Percentiles rank a stretch among this genome's conserved stretches.
These are phyloP conservation scores for Plasmodium sp. DNA, from an alignment of 169 alveolate species.

Conservation along the genomic window DNA sequence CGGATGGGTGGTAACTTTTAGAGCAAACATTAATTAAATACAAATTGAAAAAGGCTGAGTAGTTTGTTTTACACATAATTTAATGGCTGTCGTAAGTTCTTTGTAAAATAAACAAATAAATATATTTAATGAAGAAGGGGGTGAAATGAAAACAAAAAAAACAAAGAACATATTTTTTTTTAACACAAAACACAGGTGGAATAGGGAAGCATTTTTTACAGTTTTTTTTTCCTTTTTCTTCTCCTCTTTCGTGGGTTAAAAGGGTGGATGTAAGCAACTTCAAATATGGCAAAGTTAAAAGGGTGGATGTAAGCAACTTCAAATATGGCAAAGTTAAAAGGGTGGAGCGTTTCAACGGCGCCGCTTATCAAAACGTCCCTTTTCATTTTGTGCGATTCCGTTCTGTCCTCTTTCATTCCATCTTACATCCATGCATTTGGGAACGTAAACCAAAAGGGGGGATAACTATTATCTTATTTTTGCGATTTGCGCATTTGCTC, in stretches of 20 bases:
- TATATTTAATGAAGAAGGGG: background rate
- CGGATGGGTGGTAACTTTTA: background rate
- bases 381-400: background rate
- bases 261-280: background rate
- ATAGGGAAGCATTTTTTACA: background rate
- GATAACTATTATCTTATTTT: background rate
- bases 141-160: background rate
- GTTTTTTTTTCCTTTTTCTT: background rate
- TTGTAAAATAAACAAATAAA: background rate
- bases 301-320: background rate
- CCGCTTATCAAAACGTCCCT: background rate
- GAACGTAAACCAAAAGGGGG: background rate
- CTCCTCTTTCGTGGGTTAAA: background rate
- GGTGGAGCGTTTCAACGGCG: background rate
- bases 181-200: background rate
- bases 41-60: background rate
- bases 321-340: background rate
- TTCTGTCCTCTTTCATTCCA: background rate
- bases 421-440: background rate
- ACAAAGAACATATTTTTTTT: background rate
- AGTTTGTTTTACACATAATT: background rate
- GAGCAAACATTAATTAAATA: background rate
- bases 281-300: background rate
- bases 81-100: background rate
- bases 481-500: background rate